These are phyloP conservation scores for Fusarium odoratissimum DNA, from an alignment of 2,329 filamentous ascomycete species.

Conservation along the genomic window DNA sequence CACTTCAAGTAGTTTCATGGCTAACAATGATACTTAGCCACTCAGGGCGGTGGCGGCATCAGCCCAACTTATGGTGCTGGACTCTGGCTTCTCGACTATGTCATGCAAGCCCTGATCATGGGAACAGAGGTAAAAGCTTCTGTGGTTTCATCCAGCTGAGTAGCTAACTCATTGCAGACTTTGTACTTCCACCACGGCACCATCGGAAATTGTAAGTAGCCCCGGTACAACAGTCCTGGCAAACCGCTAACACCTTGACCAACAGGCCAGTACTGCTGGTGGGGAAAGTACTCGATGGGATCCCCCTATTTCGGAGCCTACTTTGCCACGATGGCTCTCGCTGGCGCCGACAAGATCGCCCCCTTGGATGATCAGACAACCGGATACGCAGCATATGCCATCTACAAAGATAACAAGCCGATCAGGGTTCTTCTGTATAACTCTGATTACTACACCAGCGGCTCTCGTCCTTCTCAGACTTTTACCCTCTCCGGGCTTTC, in stretches of 20 bases:
- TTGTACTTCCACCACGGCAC: neutral
- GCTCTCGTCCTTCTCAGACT: neutral
- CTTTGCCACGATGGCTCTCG: neutral
- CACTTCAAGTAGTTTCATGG: neutral
- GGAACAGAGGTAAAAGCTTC: neutral
- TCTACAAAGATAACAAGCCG: neutral
- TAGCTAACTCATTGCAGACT: neutral
- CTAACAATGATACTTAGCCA: neutral
- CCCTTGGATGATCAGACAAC: neutral
- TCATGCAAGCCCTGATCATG: neutral
- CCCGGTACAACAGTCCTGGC: neutral
- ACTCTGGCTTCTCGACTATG: neutral
- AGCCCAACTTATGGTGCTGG: neutral
- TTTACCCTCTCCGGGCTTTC: rapidly evolving
- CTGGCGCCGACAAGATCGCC: neutral
- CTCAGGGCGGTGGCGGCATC: neutral
- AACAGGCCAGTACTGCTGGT: neutral
- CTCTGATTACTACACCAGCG: neutral
- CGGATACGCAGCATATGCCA: neutral
- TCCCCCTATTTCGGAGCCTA: neutral
- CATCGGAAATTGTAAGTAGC: neutral
- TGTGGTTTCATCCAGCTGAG: no score
- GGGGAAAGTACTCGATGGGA: neutral
- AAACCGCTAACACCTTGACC: neutral
- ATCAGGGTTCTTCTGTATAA: neutral